Evolutionary conservation across 176 grass and related monocot species (phyloP).

Genomic region (Puccinellia tenuiflora): DNA sequence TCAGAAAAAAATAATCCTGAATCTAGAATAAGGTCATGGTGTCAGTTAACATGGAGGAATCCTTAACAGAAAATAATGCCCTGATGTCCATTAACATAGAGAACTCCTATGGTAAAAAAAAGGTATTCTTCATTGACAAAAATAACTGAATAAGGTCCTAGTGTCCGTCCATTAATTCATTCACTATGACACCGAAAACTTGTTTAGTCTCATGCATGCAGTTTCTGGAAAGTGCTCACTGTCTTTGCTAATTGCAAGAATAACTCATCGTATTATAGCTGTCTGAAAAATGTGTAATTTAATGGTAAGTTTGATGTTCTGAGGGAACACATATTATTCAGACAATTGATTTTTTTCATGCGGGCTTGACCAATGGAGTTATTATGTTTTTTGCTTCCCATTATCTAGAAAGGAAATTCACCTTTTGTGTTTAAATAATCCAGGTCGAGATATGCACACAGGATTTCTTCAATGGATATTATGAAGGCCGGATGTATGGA

Average conservation of each 20-base stretch:
- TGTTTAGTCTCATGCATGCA: background rate
- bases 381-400: background rate
- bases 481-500: constrained; percentile 35
- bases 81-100: background rate
- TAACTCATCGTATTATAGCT: background rate
- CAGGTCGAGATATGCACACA: constrained; percentile 44
- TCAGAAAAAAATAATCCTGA: no score
- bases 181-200: background rate
- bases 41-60: background rate
- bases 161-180: background rate
- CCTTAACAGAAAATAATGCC: background rate
- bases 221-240: background rate
- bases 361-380: background rate
- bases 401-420: constrained; percentile 9
- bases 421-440: constrained; percentile 1
- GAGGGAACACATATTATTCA: background rate
- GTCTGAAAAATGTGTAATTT: constrained; percentile 1
- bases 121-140: background rate
- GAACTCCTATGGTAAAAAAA: background rate
- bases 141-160: background rate
- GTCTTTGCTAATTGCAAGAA: background rate
- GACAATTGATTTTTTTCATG: background rate
- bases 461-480: constrained; percentile 61
- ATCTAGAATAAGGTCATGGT: background rate
- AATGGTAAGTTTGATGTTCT: background rate